phyloP scores from a whole-genome alignment of 2,329 filamentous ascomycete species.

The Albifimbria verrucaria region DNA sequence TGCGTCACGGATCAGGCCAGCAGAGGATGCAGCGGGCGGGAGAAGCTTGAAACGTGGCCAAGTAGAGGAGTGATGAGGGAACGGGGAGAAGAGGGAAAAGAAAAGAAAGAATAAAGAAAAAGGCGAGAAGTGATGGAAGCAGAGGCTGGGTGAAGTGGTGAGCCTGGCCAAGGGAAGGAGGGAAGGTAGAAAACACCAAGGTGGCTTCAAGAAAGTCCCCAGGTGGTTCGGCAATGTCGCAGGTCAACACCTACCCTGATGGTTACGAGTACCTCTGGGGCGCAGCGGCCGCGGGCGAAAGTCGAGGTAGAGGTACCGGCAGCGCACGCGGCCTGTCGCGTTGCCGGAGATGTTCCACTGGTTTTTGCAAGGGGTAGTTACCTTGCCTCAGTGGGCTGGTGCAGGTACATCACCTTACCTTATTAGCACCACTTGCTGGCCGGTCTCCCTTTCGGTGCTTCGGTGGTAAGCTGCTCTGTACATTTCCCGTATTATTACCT shows the following conservation, averaged over 20 bases:
- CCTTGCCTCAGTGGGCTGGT: background rate
- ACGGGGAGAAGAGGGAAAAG: conserved; percentile 3
- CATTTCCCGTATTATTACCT: too few relatives aligned
- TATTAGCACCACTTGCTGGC: too few relatives aligned
- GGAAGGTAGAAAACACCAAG: conserved; percentile 24
- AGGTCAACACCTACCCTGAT: background rate
- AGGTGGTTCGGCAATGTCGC: conserved; percentile 10
- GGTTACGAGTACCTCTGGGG: background rate
- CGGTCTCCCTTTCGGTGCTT: too few relatives aligned
- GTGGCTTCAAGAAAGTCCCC: conserved; percentile 26
- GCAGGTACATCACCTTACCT: background rate
- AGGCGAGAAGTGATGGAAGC: conserved; percentile 8
- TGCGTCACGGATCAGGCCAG: background rate
- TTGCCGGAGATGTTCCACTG: background rate
- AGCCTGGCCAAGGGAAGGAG: conserved; percentile 18
- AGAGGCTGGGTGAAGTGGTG: conserved; percentile 9
- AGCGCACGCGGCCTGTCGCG: background rate
- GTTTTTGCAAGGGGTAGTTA: background rate
- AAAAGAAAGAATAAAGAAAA: conserved; percentile 9
- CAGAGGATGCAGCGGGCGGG: background rate
- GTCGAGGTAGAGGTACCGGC: background rate
- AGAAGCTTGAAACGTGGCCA: background rate
- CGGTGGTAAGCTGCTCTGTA: too few relatives aligned
- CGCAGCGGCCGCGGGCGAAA: background rate
- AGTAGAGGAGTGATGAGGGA: conserved; percentile 1